Base-by-base conservation (phyloP, 2,329 filamentous ascomycete species). In the Drechslerella stenobrocha region DNA sequence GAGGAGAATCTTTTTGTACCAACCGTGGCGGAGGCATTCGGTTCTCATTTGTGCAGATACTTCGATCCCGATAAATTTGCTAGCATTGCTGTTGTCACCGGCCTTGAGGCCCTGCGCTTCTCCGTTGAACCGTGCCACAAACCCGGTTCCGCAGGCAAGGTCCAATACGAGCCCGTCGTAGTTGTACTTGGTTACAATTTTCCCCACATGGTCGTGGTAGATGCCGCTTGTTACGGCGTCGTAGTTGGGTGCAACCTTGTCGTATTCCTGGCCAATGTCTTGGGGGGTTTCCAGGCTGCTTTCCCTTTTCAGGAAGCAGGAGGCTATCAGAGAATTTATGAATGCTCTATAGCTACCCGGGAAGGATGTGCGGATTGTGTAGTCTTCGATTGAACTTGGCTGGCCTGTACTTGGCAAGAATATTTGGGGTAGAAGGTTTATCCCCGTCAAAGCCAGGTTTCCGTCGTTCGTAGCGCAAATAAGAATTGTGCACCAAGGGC, bases 21-120 rank as follows among this genome's bases (percentile, higher is more conserved):
- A 18, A 1, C 48, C 32, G 7, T 37, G 4, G 1, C 32, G n/a
- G 4, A 40, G 3, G 24, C 48, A 52, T 24, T 52, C 48, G 2
- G 48, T 24, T 24, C 20, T 40, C 48, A 52, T 52, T 15, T 35
- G 18, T 22, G 15, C 22, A 1, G 48, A 52, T 2, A 52, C 20
- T 23, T 52, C 48, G n/a, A 52, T 34, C 18, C 48, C 48, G 18
- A 52, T 26, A 40, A 40, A 52, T 23, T 24, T 52, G 20, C 30
- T 52, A 5, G 1, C 7, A n/a, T 40, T 26, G 0, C 11, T 13
- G 3, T 9, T 9, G 15, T 37, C 34, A 5, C 34, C 34, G 34
- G 34, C 34, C 15, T 13, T 15, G 15, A 37, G 34, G 15, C 34
- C 34, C 34, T 40, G 30, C 8, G 48, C 9, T 18, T 52, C 23